Conservation (phyloP, 1,284 basidiomycete species). For the Boletus smithii region DNA sequence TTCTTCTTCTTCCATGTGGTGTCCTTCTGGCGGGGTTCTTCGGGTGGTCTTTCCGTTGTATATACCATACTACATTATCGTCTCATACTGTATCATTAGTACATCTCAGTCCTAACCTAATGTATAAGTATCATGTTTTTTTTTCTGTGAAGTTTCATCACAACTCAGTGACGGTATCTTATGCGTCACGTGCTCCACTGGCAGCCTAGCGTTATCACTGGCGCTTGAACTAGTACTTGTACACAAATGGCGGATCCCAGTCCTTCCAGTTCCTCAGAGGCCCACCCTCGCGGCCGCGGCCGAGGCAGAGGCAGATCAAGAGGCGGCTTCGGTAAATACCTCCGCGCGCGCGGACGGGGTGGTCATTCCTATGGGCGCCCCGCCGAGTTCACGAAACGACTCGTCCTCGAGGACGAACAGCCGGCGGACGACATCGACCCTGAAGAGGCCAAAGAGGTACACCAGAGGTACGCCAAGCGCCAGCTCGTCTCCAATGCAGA, state of each 20-base stretch:
- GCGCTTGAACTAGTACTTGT: too few species aligned
- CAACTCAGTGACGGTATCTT: too few species aligned
- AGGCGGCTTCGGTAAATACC: slow-evolving; percentile 69
- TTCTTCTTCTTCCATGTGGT: slow-evolving; percentile 14
- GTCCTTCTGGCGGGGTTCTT: slow-evolving; percentile 5
- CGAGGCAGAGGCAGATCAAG: slow-evolving; percentile 56
- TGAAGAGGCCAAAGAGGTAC: slow-evolving; percentile 48
- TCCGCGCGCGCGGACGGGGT: slow-evolving; percentile 61
- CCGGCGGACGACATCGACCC: slow-evolving; percentile 36
- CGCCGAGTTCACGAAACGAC: slow-evolving; percentile 57
- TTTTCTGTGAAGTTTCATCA: too few species aligned
- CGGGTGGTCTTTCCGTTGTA: background rate
- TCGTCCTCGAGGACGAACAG: slow-evolving; percentile 58
- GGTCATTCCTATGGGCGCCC: slow-evolving; percentile 57
- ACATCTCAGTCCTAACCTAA: too few species aligned
- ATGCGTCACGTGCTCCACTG: background rate
- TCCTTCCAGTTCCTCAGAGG: slow-evolving; percentile 10
- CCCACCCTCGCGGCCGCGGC: slow-evolving; percentile 30
- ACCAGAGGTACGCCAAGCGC: slow-evolving; percentile 51
- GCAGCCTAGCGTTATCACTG: background rate
- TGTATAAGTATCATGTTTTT: too few species aligned
- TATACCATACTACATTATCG: slow-evolving; percentile 5
- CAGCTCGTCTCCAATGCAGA: slow-evolving; percentile 65
- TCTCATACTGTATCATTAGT: slow-evolving; percentile 21
- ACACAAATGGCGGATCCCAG: slow-evolving; percentile 20